Evolutionary conservation across 768 basidiomycete species (phyloP).

Genomic region (Boletus sp.): DNA sequence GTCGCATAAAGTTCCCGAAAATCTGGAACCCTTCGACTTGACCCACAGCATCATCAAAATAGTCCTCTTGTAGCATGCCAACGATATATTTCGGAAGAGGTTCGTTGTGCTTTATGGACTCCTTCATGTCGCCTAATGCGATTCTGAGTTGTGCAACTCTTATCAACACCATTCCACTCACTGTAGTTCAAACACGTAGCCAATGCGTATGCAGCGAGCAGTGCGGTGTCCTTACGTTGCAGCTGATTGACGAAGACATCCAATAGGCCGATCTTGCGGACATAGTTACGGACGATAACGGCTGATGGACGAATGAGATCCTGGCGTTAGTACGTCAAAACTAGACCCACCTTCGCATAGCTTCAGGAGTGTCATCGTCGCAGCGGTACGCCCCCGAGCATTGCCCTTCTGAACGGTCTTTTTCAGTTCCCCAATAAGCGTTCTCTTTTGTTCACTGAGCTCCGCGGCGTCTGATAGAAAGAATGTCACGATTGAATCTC

Average conservation of each 20-base stretch:
- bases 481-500: not conserved
- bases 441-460: conserved; percentile 2
- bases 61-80: conserved; percentile 24
- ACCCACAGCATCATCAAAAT: conserved; percentile 26
- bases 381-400: conserved; percentile 20
- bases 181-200: conserved; percentile 13
- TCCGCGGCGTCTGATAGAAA: conserved; percentile 1
- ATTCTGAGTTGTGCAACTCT: not conserved
- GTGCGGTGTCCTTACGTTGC: conserved; percentile 11
- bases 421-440: conserved; percentile 13
- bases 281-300: conserved; percentile 1
- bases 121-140: conserved; percentile 14
- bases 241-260: conserved; percentile 18
- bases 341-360: conserved; percentile 18
- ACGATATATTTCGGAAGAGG: conserved; percentile 16
- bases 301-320: conserved; percentile 10
- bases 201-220: conserved; percentile 26
- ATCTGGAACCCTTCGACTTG: conserved; percentile 26
- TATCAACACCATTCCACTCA: not conserved
- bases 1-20: conserved; percentile 20
- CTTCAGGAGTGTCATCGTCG: conserved; percentile 23
- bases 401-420: not conserved
- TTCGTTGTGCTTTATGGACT: conserved; percentile 4
- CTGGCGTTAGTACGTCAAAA: not conserved
- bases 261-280: conserved; percentile 7